Evolutionary conservation across 495 filamentous ascomycete genomes (phyloP).

Genomic region (Neurospora sp.): DNA sequence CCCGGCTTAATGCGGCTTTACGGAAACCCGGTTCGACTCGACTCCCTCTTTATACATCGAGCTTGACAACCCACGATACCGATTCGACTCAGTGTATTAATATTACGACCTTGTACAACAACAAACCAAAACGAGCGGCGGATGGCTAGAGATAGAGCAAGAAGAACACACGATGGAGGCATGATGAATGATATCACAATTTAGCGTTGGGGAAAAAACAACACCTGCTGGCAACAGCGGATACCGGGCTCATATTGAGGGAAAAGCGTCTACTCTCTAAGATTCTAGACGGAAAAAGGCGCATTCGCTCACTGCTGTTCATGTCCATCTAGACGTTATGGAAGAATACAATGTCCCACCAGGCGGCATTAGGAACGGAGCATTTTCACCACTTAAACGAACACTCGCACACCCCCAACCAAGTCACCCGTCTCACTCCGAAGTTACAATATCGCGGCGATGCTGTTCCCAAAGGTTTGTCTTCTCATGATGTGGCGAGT

Average conservation of each 20-base stretch:
- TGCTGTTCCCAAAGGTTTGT: neutral
- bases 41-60: neutral
- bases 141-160: neutral
- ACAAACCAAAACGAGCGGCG: neutral
- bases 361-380: neutral
- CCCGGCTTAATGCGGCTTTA: neutral
- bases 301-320: neutral
- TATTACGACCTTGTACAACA: neutral
- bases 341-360: neutral
- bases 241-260: neutral
- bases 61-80: neutral
- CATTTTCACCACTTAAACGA: neutral
- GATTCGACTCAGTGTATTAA: neutral
- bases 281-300: neutral
- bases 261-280: neutral
- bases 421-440: neutral
- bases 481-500: neutral
- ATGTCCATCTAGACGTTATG: neutral
- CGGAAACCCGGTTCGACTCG: neutral
- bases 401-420: neutral
- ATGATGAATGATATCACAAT: neutral
- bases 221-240: neutral
- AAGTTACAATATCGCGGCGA: neutral
- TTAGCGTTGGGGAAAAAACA: neutral
- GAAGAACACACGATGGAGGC: neutral